Percentiles rank a stretch among this genome's conserved stretches.
phyloP scores from a whole-genome alignment of 331 rosid species.

The Rhamnella rubrinervis region DNA sequence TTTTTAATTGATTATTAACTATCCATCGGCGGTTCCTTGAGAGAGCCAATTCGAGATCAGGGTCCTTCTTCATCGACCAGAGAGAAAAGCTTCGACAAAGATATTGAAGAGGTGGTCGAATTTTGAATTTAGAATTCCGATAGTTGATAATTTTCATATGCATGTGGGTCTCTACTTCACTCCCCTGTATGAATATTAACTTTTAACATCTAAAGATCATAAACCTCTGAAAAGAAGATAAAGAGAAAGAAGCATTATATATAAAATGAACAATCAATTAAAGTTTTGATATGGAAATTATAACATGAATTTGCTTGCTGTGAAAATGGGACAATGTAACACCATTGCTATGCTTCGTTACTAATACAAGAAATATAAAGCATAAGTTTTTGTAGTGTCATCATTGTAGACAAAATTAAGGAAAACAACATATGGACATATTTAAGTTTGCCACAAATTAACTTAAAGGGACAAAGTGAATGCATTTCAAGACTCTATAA shows the following conservation, averaged over 20 bases:
- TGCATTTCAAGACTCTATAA: no score
- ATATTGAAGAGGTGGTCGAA: constrained; percentile 10
- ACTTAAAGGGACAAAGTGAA: no score
- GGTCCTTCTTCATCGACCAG: constrained; percentile 90
- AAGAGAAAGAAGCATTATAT: no score
- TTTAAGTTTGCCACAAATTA: no score
- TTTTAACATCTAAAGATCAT: neutral
- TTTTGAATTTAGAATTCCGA: neutral
- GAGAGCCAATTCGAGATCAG: constrained; percentile 66
- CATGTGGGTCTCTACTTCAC: constrained; percentile 13
- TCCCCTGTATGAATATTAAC: neutral
- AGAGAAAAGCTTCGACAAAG: constrained; percentile 45
- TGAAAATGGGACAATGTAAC: neutral
- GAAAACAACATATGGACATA: no score
- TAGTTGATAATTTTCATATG: neutral
- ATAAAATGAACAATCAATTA: neutral
- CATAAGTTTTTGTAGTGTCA: no score
- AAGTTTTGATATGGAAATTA: neutral
- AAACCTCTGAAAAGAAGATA: neutral
- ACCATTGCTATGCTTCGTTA: no score
- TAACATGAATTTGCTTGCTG: neutral
- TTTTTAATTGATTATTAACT: constrained; percentile 80
- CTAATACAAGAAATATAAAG: no score
- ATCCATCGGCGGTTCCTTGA: constrained; percentile 86
- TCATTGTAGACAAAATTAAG: no score